Evolutionary conservation across 2,329 filamentous ascomycete species (phyloP).

Genomic region (Paecilomyces sp.): DNA sequence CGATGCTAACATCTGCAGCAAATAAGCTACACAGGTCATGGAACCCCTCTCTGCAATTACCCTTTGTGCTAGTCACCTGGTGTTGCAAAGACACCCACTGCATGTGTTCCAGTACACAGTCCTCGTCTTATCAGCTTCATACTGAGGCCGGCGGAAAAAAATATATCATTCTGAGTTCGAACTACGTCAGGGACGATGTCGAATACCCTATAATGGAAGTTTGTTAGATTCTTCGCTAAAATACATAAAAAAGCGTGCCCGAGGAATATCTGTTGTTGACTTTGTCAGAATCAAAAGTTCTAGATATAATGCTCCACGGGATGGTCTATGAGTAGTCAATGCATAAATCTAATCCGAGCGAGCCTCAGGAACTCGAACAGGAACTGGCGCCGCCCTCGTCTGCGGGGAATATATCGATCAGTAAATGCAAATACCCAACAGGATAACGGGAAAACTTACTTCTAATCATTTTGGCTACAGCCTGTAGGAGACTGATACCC

Average conservation of each 20-base stretch:
- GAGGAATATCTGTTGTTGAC: neutral
- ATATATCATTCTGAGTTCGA: no score
- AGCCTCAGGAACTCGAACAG: neutral
- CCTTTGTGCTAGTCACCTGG: no score
- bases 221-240: neutral
- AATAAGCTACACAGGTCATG: neutral
- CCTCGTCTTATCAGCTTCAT: no score
- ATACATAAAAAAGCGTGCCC: neutral
- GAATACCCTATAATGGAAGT: no score
- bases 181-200: no score
- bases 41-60: neutral
- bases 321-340: neutral
- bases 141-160: no score
- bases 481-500: slow-evolving; percentile 69
- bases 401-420: slow-evolving; percentile 7
- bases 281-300: neutral
- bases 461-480: slow-evolving; percentile 58
- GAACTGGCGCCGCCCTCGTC: slow-evolving; percentile 25
- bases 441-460: slow-evolving; percentile 21
- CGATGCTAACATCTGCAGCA: neutral
- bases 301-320: neutral
- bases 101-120: no score
- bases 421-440: slow-evolving; percentile 7
- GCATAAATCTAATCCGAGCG: neutral
- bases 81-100: no score